Conservation (phyloP, 177 flowering plant genomes). For the Vitis hybrid region DNA sequence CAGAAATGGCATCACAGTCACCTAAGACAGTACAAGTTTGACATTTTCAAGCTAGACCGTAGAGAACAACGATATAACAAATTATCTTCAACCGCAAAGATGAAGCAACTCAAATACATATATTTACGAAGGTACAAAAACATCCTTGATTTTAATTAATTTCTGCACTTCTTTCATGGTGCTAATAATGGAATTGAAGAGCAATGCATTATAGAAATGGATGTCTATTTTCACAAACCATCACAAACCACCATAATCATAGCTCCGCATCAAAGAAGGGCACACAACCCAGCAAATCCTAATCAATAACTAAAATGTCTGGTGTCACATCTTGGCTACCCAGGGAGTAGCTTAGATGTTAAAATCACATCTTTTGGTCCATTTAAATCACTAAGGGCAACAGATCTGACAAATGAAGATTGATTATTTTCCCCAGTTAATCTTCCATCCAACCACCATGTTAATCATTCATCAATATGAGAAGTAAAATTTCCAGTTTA, state of each 20-base stretch:
- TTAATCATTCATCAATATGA: neutral
- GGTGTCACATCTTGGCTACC: neutral
- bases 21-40: constrained; percentile 1
- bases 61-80: neutral
- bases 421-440: neutral
- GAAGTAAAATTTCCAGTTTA: neutral
- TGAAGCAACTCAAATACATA: neutral
- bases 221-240: neutral
- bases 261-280: neutral
- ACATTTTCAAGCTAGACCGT: neutral
- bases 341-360: neutral
- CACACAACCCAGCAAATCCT: neutral
- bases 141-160: neutral
- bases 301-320: neutral
- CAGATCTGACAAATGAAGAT: neutral
- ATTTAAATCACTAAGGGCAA: neutral
- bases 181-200: neutral
- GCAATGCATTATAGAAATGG: neutral
- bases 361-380: neutral
- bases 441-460: neutral
- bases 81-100: neutral
- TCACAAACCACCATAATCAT: neutral
- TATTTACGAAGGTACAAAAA: neutral
- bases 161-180: too few relatives aligned
- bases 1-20: constrained; percentile 17